A percentile compares a stretch with the other conserved stretches of the same genome.
phyloP scores from a whole-genome alignment of 2,329 filamentous ascomycete genomes.

The Fusarium drepaniforme region DNA sequence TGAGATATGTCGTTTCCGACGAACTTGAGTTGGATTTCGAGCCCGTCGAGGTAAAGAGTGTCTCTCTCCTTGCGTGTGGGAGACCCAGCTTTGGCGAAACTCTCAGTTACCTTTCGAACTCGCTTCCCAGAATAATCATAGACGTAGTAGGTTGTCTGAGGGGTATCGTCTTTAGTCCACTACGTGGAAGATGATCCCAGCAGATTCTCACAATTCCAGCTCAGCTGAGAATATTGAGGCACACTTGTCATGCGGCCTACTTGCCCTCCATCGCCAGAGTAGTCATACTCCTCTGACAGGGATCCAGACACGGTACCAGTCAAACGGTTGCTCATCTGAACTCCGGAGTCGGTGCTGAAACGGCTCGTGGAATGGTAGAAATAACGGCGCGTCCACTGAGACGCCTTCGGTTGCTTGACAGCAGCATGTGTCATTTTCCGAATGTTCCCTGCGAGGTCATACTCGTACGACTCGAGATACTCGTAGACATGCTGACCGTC shows the following conservation, averaged over 20 bases:
- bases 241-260: conserved; percentile 14
- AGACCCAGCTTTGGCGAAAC: not conserved
- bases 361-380: not conserved
- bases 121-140: conserved; percentile 14
- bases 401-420: not conserved
- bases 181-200: not conserved
- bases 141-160: conserved; percentile 27
- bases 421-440: not conserved
- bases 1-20: not conserved
- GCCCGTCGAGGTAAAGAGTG: conserved; percentile 1
- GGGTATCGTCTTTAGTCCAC: not conserved
- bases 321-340: not conserved
- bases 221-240: not conserved
- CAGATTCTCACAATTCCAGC: conserved; percentile 15
- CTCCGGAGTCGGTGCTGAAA: not conserved
- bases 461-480: not conserved
- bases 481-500: not conserved
- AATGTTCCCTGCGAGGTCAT: not conserved
- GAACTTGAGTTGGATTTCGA: not conserved
- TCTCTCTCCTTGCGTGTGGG: conserved; percentile 7
- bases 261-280: not conserved
- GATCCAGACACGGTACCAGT: not conserved
- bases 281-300: not conserved
- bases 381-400: not conserved
- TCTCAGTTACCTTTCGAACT: conserved; percentile 19